Evolutionary conservation across 257 asterid genomes (phyloP).

Genomic region (Solanum gandarillasii): DNA sequence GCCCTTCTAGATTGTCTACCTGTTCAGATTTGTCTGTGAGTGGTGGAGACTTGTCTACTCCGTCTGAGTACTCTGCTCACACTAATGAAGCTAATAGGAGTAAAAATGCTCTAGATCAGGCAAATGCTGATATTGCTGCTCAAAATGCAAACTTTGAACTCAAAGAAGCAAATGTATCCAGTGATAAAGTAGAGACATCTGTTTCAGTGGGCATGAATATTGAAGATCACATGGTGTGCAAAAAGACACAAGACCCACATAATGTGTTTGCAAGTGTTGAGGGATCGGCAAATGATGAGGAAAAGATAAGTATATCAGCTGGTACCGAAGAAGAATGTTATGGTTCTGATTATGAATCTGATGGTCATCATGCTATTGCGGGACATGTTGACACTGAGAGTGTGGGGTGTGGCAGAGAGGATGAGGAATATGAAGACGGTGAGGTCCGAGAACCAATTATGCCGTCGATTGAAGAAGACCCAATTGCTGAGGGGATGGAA

Average conservation of each 20-base stretch:
- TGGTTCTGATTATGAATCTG: constrained; percentile 52
- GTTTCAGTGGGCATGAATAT: constrained; percentile 9
- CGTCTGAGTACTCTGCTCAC: constrained; percentile 36
- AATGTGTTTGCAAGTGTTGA: constrained; percentile 19
- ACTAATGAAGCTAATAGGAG: constrained; percentile 15
- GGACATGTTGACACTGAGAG: constrained; percentile 5
- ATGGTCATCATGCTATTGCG: constrained; percentile 26
- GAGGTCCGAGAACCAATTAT: constrained; percentile 56
- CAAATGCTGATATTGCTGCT: constrained; percentile 11
- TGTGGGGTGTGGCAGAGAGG: constrained; percentile 30
- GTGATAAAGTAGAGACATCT: constrained; percentile 1
- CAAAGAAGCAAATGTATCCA: constrained; percentile 15
- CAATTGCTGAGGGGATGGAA: constrained; percentile 12
- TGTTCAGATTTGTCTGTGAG: constrained; percentile 35
- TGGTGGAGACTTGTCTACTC: constrained; percentile 31
- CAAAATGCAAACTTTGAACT: constrained; percentile 10
- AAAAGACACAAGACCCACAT: constrained; percentile 16
- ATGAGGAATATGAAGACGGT: constrained; percentile 84
- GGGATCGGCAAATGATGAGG: constrained; percentile 37
- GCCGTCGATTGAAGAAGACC: constrained; percentile 23
- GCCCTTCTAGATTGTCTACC: constrained; percentile 25
- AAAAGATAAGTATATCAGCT: constrained; percentile 28
- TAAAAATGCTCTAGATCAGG: constrained; percentile 14
- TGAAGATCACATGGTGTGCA: constrained; percentile 12
- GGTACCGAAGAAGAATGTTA: constrained; percentile 40